Base-by-base conservation (phyloP, 225 moss, liverwort and hornwort genomes). In the Sphagnum contortum region DNA sequence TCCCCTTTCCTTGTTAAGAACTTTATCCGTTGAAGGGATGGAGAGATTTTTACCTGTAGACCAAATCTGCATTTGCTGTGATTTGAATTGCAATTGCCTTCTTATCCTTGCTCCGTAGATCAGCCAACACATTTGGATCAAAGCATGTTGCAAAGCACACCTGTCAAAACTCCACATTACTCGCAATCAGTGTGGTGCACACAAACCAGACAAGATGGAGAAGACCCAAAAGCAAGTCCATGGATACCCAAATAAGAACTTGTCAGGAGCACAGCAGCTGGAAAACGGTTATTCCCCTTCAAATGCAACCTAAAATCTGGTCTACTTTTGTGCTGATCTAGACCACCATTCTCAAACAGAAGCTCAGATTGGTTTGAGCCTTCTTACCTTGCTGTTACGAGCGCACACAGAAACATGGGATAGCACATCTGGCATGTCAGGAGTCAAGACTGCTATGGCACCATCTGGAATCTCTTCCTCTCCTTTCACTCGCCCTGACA, bases 391-490 rank as follows among this genome's bases (percentile, higher is more conserved):
- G 76, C 90, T 87, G 76, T 96, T 92, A 48, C 96, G 88, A 61
- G 96, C 96, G 64, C 96, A 81, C 47, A 96, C 92, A 59, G 92
- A 92, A 13, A 96, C 96, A 82, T 96, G 96, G 57, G 96, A 96
- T 51, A 96, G 77, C 51, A 92, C 81, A 69, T 96, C 92, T 50
- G 92, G 96, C 96, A 96, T 96, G 72, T 96, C 96, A 57, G 92
- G 88, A 59, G 96, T 96, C 64, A 96, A 83, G 62, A 96, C 92
- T 50, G 84, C 92, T 13, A 92, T 73, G 61, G 81, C 92, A 60
- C 95, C 92, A 70, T 87, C 87, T 60, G 92, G 96, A 68, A 96
- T 92, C 63, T 96, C 96, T 70, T 96, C 96, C 67, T 96, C 96
- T 64, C 92, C 96, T 64, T 87, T 88, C 48, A 96, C 96, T 68